Base-by-base conservation (phyloP, 2,329 filamentous ascomycete genomes). In the Teratosphaeria destructans region DNA sequence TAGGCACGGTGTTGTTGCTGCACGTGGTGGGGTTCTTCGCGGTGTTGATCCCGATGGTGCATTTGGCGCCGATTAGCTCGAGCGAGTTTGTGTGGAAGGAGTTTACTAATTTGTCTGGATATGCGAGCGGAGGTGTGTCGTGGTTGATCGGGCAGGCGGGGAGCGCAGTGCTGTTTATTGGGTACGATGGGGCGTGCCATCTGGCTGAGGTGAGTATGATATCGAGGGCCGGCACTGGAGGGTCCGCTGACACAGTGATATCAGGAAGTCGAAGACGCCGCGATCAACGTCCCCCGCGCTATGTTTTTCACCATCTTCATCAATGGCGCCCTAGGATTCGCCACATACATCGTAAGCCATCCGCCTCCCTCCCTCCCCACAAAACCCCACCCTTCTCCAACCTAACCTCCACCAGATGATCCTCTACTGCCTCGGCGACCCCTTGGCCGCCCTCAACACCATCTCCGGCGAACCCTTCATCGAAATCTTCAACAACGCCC, bases 301-400 rank as follows among this genome's bases (percentile, higher is more conserved):
- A 78, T 80, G 68, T 71, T 79, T 32, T 71, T 71, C 58, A 75
- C 72, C 2, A 70, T 75, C 8, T 55, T 75, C 11, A 66, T 79
- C 55, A 79, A 79, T 57, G 77, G 53, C 34, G 53, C 53, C 16
- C 27, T 54, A n/a, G 53, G 53, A 14, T 54, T 54, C 53, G 53
- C 53, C 34, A 54, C 53, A 5, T 54, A 75, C 3, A 63, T 65
- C 16, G 43, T 49, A 49, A 23, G 43, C 43, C 43, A 49, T 5
- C 16, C 11, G 16, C n/a, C 16, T 3, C 6, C 3, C 43, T 19
- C 43, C 16, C 43, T 49, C 1, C 3, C 43, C 43, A 19, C 8
- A 7, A 63, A 77, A 8, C 77, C 16, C 4, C 14, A 19, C 3
- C 76, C 1, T 75, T 79, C 58, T 56, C 73, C 49, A 74, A 73